These are phyloP conservation scores for Erythrophleum ivorense DNA, from an alignment of 331 rosid species.

Conservation along the genomic window DNA sequence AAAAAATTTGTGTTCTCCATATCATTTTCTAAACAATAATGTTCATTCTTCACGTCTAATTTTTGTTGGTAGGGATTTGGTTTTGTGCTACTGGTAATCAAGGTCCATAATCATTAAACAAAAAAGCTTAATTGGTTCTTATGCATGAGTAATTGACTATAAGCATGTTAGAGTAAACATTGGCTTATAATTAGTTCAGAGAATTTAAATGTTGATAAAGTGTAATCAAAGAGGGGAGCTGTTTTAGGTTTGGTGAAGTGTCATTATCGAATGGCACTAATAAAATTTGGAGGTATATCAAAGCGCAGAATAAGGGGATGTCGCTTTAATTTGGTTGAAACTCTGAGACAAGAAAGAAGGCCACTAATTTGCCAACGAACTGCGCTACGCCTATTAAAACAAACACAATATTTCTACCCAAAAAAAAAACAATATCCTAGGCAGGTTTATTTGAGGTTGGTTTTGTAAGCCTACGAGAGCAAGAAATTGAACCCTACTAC, in stretches of 20 bases:
- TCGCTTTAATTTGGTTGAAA: slow-evolving; percentile 38
- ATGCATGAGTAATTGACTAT: slow-evolving; percentile 1
- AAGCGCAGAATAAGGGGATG: slow-evolving; percentile 29
- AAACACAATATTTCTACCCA: not conserved
- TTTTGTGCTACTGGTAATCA: slow-evolving; percentile 3
- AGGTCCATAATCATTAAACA: slow-evolving; percentile 23
- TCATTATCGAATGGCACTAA: slow-evolving; percentile 44
- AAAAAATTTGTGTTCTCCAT: not conserved
- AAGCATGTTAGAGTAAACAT: slow-evolving; percentile 1
- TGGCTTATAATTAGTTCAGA: slow-evolving; percentile 11
- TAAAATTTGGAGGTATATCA: slow-evolving; percentile 4
- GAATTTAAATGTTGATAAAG: slow-evolving; percentile 7
- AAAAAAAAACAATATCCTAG: not conserved
- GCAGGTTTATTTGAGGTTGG: slow-evolving; percentile 34
- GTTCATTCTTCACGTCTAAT: slow-evolving; percentile 3
- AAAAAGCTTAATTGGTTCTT: not conserved
- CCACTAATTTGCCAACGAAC: slow-evolving; percentile 41
- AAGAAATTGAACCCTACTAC: slow-evolving; percentile 34
- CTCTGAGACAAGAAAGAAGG: slow-evolving; percentile 41
- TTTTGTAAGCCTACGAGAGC: slow-evolving; percentile 30
- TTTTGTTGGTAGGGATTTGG: not conserved
- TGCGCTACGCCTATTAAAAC: slow-evolving; percentile 24
- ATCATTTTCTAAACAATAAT: not conserved
- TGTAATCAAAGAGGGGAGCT: not conserved
- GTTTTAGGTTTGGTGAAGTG: slow-evolving; percentile 45